phyloP scores from a whole-genome alignment of 257 asterid genomes.

The Vinca minor region DNA sequence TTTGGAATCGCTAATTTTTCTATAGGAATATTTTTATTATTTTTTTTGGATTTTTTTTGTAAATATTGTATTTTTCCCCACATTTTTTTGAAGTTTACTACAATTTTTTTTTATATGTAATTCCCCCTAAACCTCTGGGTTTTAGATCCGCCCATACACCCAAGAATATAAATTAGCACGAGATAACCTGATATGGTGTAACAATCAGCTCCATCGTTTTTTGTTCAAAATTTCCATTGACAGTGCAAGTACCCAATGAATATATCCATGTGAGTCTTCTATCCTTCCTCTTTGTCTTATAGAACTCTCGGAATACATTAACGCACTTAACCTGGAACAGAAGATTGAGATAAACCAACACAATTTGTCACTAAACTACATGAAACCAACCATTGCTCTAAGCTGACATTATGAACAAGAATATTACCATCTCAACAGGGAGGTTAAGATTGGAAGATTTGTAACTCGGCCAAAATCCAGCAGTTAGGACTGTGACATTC shows the following conservation, averaged over 20 bases:
- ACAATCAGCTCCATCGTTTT: slow-evolving; percentile 89
- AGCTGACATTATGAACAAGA: background rate
- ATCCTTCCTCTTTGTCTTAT: slow-evolving; percentile 93
- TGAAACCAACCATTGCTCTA: background rate
- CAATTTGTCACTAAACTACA: slow-evolving; percentile 5
- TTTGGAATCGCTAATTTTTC: too few species aligned
- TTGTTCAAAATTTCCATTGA: slow-evolving; percentile 76
- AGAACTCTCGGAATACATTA: slow-evolving; percentile 85
- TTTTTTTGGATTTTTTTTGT: too few species aligned
- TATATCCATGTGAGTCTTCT: slow-evolving; percentile 90
- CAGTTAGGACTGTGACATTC: slow-evolving; percentile 92
- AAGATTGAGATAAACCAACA: background rate
- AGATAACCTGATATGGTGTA: slow-evolving; percentile 80
- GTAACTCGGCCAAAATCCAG: slow-evolving; percentile 99
- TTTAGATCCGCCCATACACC: too few species aligned
- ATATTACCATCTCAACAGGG: slow-evolving; percentile 81
- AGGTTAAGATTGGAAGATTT: slow-evolving; percentile 92
- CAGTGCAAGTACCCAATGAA: slow-evolving; percentile 93
- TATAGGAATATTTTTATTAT: too few species aligned
- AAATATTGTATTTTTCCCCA: too few species aligned
- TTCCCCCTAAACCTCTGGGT: too few species aligned
- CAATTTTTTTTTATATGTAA: too few species aligned
- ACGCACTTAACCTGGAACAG: slow-evolving; percentile 72
- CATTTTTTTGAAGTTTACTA: too few species aligned
- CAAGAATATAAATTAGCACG: slow-evolving; percentile 7